Conservation (phyloP, 192 early-diverging fungal genomes). For the Backusella westeae region DNA sequence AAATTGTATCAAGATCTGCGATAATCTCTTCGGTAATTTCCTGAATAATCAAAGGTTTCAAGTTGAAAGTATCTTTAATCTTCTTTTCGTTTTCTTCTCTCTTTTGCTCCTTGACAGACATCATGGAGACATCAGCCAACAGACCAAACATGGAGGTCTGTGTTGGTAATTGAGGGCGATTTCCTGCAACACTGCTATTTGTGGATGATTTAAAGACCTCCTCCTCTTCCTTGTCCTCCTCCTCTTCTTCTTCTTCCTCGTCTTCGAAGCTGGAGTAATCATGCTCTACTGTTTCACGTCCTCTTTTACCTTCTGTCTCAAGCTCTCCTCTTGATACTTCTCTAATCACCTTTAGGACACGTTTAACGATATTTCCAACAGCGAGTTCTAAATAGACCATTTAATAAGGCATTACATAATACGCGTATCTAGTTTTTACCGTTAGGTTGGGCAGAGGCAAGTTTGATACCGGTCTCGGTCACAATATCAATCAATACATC, state of each 20-base stretch:
- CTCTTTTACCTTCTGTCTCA: slow-evolving; percentile 17
- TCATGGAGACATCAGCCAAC: slow-evolving; percentile 50
- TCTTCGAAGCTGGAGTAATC: slow-evolving; percentile 14
- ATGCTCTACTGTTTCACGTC: background rate
- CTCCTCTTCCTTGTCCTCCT: background rate
- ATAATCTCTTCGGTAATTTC: slow-evolving; percentile 90
- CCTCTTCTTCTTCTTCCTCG: slow-evolving; percentile 21
- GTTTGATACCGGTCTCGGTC: slow-evolving; percentile 62
- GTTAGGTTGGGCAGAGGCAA: slow-evolving; percentile 77
- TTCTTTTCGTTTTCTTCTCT: slow-evolving; percentile 11
- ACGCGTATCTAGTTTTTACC: background rate
- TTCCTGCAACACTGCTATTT: slow-evolving; percentile 23
- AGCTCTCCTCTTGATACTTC: slow-evolving; percentile 56
- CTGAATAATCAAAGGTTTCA: slow-evolving; percentile 79
- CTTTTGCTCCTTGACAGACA: slow-evolving; percentile 5
- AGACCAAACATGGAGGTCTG: slow-evolving; percentile 61
- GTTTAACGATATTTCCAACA: slow-evolving; percentile 82
- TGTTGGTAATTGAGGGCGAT: slow-evolving; percentile 17
- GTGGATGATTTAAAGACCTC: slow-evolving; percentile 29
- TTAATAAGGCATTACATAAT: background rate
- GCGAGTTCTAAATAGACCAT: slow-evolving; percentile 63
- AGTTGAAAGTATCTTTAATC: slow-evolving; percentile 26
- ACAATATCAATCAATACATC: slow-evolving; percentile 59
- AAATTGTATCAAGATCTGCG: slow-evolving; percentile 78
- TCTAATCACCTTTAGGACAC: slow-evolving; percentile 79